Conservation (phyloP, 352 stramenopile species). For the Pythium phragmitis region DNA sequence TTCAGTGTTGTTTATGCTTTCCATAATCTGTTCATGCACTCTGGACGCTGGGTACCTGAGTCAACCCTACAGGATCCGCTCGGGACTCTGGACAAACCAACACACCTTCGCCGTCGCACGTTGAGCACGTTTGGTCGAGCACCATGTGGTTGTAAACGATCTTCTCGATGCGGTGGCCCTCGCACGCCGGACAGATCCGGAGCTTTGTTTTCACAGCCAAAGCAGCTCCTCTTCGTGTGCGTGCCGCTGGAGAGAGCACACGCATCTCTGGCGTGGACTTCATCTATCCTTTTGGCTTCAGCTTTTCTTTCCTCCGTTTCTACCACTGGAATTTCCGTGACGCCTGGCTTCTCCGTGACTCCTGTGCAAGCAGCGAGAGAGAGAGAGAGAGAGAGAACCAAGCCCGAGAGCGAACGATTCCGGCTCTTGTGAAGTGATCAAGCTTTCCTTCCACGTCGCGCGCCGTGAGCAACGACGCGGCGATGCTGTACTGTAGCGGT, state of each 20-base stretch:
- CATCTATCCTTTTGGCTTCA: neutral
- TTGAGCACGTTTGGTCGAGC: slow-evolving; percentile 51
- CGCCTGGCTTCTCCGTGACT: slow-evolving; percentile 3
- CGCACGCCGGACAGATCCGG: slow-evolving; percentile 47
- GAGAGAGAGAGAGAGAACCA: too few species aligned
- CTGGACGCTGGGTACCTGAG: slow-evolving; percentile 3
- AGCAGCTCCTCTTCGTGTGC: neutral
- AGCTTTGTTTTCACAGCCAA: slow-evolving; percentile 23
- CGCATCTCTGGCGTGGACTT: neutral
- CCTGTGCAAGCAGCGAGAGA: neutral
- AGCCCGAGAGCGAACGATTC: too few species aligned
- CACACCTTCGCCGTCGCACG: slow-evolving; percentile 61
- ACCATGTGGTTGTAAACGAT: slow-evolving; percentile 52
- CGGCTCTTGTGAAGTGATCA: too few species aligned
- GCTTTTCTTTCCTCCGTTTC: slow-evolving; percentile 4
- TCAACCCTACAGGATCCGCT: neutral
- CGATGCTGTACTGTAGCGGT: too few species aligned
- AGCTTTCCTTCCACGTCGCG: too few species aligned
- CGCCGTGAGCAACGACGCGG: too few species aligned
- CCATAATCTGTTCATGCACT: neutral
- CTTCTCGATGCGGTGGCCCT: slow-evolving; percentile 62
- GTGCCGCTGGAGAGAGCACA: neutral
- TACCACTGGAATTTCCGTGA: neutral
- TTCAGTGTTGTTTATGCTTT: neutral
- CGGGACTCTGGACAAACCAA: slow-evolving; percentile 8